Percentiles rank a stretch among this genome's conserved stretches.
Evolutionary conservation across 1,284 basidiomycete genomes (phyloP).

Genomic region (Ceratobasidium sp.): DNA sequence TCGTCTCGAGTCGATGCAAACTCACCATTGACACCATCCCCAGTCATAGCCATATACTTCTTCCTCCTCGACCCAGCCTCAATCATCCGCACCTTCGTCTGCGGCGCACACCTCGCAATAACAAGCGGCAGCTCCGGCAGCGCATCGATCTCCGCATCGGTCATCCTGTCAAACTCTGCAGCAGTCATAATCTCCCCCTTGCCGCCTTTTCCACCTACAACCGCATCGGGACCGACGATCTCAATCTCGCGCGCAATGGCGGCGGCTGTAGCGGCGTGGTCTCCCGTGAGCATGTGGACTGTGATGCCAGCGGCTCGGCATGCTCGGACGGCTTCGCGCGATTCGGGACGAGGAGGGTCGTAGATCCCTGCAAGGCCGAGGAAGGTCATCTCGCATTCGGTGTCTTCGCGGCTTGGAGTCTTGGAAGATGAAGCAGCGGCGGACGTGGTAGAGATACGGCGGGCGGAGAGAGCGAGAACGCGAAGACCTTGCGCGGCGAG

Average conservation of each 20-base stretch:
- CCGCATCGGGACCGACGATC: slow-evolving; percentile 82
- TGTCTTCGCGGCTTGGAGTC: slow-evolving; percentile 61
- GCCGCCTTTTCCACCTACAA: slow-evolving; percentile 53
- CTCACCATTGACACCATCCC: slow-evolving; percentile 68
- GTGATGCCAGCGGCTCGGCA: slow-evolving; percentile 48
- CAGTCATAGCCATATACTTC: slow-evolving; percentile 60
- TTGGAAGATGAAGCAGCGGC: neutral
- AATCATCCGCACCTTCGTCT: slow-evolving; percentile 67
- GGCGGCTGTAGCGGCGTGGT: slow-evolving; percentile 63
- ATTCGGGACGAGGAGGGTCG: slow-evolving; percentile 77
- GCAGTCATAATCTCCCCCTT: slow-evolving; percentile 85
- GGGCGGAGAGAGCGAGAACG: slow-evolving; percentile 61
- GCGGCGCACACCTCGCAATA: slow-evolving; percentile 69
- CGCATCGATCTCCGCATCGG: slow-evolving; percentile 71
- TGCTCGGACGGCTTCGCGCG: slow-evolving; percentile 80
- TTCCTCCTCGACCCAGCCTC: slow-evolving; percentile 67
- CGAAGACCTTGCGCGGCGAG: slow-evolving; percentile 71
- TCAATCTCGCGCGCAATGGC: slow-evolving; percentile 65
- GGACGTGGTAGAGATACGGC: slow-evolving; percentile 51
- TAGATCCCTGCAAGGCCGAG: slow-evolving; percentile 75
- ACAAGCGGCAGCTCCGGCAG: slow-evolving; percentile 69
- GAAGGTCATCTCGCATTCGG: slow-evolving; percentile 72
- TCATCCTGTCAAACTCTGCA: slow-evolving; percentile 73
- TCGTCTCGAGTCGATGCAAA: neutral
- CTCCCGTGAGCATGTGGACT: slow-evolving; percentile 53